phyloP scores from a whole-genome alignment of 345 rosid genomes.

The Corchorus olitorius region DNA sequence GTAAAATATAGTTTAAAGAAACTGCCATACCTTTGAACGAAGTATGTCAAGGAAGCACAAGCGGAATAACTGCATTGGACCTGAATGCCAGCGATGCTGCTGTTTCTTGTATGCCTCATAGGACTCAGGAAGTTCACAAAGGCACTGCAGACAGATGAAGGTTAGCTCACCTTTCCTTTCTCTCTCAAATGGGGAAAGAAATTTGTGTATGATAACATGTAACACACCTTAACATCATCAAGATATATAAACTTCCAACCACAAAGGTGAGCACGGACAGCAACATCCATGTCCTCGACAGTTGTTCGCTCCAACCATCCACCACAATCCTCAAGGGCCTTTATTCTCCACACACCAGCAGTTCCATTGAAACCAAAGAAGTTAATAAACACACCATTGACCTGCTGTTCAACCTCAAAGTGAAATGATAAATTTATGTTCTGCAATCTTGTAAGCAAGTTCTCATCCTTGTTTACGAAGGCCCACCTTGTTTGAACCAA shows the following conservation, averaged over 20 bases:
- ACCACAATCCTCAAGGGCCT: constrained; percentile 88
- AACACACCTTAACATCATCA: constrained; percentile 76
- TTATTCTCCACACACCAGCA: constrained; percentile 93
- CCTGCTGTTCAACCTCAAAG: constrained; percentile 95
- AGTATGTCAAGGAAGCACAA: constrained; percentile 74
- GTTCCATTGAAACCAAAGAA: constrained; percentile 95
- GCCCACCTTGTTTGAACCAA: constrained; percentile 91
- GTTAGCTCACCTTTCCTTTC: constrained; percentile 12
- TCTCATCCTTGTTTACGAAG: constrained; percentile 90
- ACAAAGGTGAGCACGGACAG: constrained; percentile 90
- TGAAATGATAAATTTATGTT: constrained; percentile 87
- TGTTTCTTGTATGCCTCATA: constrained; percentile 95
- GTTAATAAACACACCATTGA: constrained; percentile 78
- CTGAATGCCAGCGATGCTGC: constrained; percentile 98
- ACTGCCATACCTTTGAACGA: constrained; percentile 63
- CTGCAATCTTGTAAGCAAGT: constrained; percentile 87
- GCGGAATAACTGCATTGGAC: constrained; percentile 93
- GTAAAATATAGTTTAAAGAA: background rate
- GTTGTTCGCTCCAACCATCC: constrained; percentile 97
- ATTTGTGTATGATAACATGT: background rate
- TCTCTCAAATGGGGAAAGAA: constrained; percentile 4
- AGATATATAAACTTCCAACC: constrained; percentile 93
- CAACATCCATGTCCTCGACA: constrained; percentile 94
- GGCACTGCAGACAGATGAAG: constrained; percentile 53
- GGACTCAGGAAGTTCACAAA: constrained; percentile 95